Base-by-base conservation (phyloP, 1,284 basidiomycete genomes). In the Agroathelia rolfsii region DNA sequence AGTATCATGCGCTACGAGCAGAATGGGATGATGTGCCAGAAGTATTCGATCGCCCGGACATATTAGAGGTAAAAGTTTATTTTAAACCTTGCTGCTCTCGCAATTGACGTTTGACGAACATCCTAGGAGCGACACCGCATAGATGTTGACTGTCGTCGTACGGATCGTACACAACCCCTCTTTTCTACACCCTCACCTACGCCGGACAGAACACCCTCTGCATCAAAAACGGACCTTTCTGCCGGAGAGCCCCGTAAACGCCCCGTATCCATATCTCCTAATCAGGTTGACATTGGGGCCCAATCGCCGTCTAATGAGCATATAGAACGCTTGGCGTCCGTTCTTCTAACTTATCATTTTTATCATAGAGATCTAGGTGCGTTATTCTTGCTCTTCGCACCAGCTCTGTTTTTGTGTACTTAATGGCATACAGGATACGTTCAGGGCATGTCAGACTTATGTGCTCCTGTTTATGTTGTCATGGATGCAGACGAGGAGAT, bases 401-500 rank as follows among this genome's bases (percentile, higher is more conserved):
- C 30, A 28, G n/a, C n/a, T n/a, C n/a, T n/a, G n/a, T 28, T 36
- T 38, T 18, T 20, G 17, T 32, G 21, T 23, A 35, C 31, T 6
- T 11, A 37, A 46, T 29, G 38, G 30, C 40, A 38, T 40, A 47
- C 53, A 82, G 80, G 82, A 15, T 90, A 94, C 51, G 90, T 92
- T 3, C 86, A 96, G 60, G 90, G 95, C 19, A 98, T 98, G 95
- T 93, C 87, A 2, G 95, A 99, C 53, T 70, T 98, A 4, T 88
- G 90, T 47, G 82, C 88, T 2, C 94, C 94, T 5, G 64, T 97
- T 14, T 98, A 96, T 52, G 78, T 95, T 18, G 85, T 94, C 5
- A 84, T 88, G 66, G 79, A 75, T 32, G 86, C 76, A 9, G 85
- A 96, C 45, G 88, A 95, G 49, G 84, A 82, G 28, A 59, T 83